These are phyloP conservation scores for Spencermartinsiella europaea DNA, from an alignment of 805 yeast genomes.

Conservation along the genomic window DNA sequence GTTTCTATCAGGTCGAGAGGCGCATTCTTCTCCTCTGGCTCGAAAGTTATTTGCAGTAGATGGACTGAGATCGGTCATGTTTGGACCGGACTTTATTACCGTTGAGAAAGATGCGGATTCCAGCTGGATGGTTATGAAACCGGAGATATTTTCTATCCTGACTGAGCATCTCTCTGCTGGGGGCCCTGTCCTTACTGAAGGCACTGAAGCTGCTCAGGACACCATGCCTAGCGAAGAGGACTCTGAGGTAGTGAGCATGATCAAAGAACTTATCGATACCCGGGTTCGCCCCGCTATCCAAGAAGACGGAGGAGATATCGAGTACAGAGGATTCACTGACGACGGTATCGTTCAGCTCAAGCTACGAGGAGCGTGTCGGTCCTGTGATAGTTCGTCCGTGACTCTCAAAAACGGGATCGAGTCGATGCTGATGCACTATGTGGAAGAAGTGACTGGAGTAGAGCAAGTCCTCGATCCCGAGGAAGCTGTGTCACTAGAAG, in stretches of 20 bases:
- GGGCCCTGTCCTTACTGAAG: conserved; percentile 45
- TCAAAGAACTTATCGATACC: conserved; percentile 87
- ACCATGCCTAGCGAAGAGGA: conserved; percentile 58
- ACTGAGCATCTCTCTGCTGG: conserved; percentile 43
- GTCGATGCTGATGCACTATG: conserved; percentile 94
- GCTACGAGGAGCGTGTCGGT: conserved; percentile 92
- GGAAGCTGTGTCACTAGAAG: conserved; percentile 65
- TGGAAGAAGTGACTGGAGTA: conserved; percentile 89
- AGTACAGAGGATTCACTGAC: conserved; percentile 78
- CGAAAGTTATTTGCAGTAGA: conserved; percentile 67
- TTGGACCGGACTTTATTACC: conserved; percentile 80
- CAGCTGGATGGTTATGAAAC: conserved; percentile 69
- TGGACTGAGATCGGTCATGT: conserved; percentile 70
- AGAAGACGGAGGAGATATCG: conserved; percentile 98
- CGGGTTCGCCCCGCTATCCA: conserved; percentile 96
- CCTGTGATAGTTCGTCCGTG: conserved; percentile 86
- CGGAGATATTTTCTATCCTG: conserved; percentile 49
- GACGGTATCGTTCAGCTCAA: conserved; percentile 86
- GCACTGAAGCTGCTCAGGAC: conserved; percentile 34
- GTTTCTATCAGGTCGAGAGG: conserved; percentile 69
- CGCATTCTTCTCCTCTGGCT: conserved; percentile 70
- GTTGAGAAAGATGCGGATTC: conserved; percentile 58
- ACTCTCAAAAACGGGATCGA: conserved; percentile 95
- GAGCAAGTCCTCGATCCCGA: conserved; percentile 84
- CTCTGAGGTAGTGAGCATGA: conserved; percentile 78